phyloP scores from a whole-genome alignment of 257 asterid species.

The Gentiana straminea region DNA sequence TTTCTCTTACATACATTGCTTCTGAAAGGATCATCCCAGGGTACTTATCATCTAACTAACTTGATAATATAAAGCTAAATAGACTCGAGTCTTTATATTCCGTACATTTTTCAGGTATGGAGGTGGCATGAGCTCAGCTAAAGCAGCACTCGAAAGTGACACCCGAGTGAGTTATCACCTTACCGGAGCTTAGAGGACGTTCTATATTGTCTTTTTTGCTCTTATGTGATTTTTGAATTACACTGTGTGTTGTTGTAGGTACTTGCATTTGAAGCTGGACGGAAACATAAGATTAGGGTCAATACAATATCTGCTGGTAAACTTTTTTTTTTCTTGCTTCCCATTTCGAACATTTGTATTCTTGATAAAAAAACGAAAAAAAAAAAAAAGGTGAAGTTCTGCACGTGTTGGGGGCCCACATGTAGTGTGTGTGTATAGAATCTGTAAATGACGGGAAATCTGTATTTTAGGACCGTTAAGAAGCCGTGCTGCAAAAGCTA shows the following conservation, averaged over 20 bases:
- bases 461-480: conserved; percentile 51
- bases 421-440: too few species aligned
- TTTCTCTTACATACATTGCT: conserved; percentile 74
- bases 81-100: conserved; percentile 6
- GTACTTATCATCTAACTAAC: conserved; percentile 18
- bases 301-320: conserved; percentile 87
- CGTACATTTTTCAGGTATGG: conserved; percentile 41
- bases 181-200: neutral
- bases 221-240: neutral
- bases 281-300: conserved; percentile 69
- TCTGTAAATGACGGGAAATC: too few species aligned
- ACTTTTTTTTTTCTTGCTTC: neutral
- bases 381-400: too few species aligned
- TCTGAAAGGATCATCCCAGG: conserved; percentile 84
- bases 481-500: conserved; percentile 88
- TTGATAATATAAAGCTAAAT: conserved; percentile 7
- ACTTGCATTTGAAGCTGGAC: conserved; percentile 86
- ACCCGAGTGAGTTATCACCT: conserved; percentile 36
- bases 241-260: conserved; percentile 34
- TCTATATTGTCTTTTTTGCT: neutral
- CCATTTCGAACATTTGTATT: neutral
- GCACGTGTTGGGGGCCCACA: too few species aligned
- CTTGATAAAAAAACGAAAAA: too few species aligned
- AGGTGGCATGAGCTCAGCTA: conserved; percentile 91
- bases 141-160: conserved; percentile 81